Conservation (phyloP, 2,329 filamentous ascomycete genomes). For the Sclerotinia nivalis region DNA sequence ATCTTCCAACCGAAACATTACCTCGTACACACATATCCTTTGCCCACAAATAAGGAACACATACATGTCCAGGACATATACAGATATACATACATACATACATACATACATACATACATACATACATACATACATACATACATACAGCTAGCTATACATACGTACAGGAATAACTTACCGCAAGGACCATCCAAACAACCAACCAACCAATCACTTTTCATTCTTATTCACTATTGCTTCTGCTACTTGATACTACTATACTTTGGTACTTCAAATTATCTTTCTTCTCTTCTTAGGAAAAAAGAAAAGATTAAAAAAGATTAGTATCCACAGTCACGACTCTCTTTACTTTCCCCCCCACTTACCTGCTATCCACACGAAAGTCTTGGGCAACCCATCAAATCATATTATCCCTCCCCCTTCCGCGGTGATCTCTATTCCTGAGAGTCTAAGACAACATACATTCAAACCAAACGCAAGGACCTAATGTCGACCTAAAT, state of each 20-base stretch:
- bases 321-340: slow-evolving; percentile 13
- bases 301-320: not conserved
- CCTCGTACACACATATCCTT: not conserved
- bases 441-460: not conserved
- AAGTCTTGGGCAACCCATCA: slow-evolving; percentile 12
- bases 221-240: not conserved
- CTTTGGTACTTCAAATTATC: not conserved
- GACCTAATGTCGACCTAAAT: slow-evolving; percentile 17
- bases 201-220: not conserved
- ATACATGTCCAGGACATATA: not conserved
- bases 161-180: not conserved
- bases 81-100: not conserved
- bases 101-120: not conserved
- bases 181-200: not conserved
- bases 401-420: slow-evolving; percentile 8
- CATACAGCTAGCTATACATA: not conserved
- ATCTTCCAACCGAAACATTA: not conserved
- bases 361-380: slow-evolving; percentile 11
- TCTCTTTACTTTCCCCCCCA: slow-evolving; percentile 12
- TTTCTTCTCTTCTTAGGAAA: not conserved
- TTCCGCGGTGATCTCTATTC: slow-evolving; percentile 20
- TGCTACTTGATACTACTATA: not conserved
- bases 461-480: slow-evolving; percentile 13
- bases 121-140: not conserved
- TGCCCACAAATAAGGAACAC: not conserved